Base-by-base conservation (phyloP, 345 rosid genomes). In the Lumnitzera racemosa region DNA sequence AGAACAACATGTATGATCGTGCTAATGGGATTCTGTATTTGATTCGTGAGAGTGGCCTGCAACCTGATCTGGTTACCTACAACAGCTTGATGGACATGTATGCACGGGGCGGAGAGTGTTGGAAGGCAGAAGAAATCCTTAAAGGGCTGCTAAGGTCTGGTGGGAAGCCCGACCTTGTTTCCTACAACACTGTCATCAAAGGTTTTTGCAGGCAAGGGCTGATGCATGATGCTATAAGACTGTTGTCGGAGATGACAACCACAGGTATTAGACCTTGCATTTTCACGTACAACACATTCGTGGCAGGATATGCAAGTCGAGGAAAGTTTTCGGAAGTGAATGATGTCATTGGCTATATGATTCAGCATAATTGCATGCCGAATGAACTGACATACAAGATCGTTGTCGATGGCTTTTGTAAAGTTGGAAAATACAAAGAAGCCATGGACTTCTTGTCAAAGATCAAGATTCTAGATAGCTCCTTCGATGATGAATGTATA, bases 1-100 rank as follows among this genome's bases (percentile, higher is more conserved):
- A 81, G 71, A 81, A 86, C 64, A 81, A 77, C 57, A 71, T 88
- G 90, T 72, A 74, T 17, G 87, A 77, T 13, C 77, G 69, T 59
- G 90, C 85, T 51, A 70, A 81, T 13, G 86, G 76, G 62, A 78
- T 81, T 63, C 81, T 88, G 53, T 72, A 55, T 47, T 67, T 68
- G 55, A 86, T 91, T 64, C 74, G 61, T 12, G 80, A 80, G 51
- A 67, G 74, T 55, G 95, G 86, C 75, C 58, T 88, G 64, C 75
- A 72, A 55, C 98, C 96, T 0, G 88, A 91, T 81, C 83, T 91
- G 20, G 73, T 88, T 66, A 88, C 95, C 58, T 80, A 83, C 78
- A 91, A 91, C 79, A 91, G 82, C 76, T 76, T 88, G 69, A 91
- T 91, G 84, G 96, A 88, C 77, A 83, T 91, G 96, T 80, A 88